Conservation (phyloP, 2,329 filamentous ascomycete genomes). For the Trichoderma atroviride region DNA sequence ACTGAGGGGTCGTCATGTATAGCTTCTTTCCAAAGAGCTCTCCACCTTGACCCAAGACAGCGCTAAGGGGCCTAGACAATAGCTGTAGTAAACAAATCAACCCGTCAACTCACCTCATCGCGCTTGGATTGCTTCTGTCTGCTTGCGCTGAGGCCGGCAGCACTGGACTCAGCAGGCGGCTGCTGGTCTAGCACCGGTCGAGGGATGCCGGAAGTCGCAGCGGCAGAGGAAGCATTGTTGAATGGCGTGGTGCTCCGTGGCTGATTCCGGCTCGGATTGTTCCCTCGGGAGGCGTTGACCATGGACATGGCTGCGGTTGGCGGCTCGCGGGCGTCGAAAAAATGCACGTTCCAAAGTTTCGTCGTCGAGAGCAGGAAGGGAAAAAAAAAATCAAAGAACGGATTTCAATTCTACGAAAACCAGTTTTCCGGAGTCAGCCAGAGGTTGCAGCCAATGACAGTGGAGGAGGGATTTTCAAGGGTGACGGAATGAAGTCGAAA, state of each 20-base stretch:
- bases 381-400: not conserved
- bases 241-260: slow-evolving; percentile 61
- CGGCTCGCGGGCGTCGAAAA: slow-evolving; percentile 12
- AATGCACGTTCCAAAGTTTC: slow-evolving; percentile 1
- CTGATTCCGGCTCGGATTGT: slow-evolving; percentile 65
- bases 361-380: slow-evolving; percentile 1
- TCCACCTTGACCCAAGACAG: slow-evolving; percentile 5
- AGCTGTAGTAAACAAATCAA: not conserved
- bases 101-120: slow-evolving; percentile 81
- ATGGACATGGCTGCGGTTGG: slow-evolving; percentile 41
- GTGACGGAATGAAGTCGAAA: slow-evolving; percentile 27
- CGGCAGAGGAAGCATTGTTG: slow-evolving; percentile 56
- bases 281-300: slow-evolving; percentile 65
- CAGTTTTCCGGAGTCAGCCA: slow-evolving; percentile 22
- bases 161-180: slow-evolving; percentile 61
- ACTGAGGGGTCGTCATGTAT: slow-evolving; percentile 2
- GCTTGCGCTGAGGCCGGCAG: slow-evolving; percentile 77
- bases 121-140: slow-evolving; percentile 95
- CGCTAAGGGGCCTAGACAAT: not conserved
- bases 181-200: slow-evolving; percentile 72
- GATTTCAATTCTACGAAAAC: slow-evolving; percentile 21
- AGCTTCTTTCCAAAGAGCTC: not conserved
- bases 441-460: slow-evolving; percentile 27
- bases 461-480: slow-evolving; percentile 28
- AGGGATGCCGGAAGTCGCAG: slow-evolving; percentile 64